Conservation (phyloP, 78 protist species). For the Dictyostelium capitatum region DNA sequence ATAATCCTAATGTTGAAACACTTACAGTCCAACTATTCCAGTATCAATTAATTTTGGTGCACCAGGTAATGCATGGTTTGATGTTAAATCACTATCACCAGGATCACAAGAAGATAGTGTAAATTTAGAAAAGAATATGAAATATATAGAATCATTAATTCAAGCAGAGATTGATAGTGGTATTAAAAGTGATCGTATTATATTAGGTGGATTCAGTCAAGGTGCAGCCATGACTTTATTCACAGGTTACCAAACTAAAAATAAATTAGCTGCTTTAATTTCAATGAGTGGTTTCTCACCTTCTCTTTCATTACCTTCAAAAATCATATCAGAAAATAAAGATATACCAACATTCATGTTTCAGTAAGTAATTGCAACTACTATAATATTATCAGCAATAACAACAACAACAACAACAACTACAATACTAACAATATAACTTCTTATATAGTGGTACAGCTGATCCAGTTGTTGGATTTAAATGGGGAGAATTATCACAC, state of each 20-base stretch:
- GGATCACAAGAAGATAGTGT: conserved; percentile 3
- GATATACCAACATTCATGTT: conserved; percentile 1
- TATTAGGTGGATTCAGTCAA: conserved; percentile 11
- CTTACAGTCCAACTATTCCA: conserved; percentile 26
- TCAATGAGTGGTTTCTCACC: conserved; percentile 27
- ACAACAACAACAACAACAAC: too few relatives aligned
- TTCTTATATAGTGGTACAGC: not conserved
- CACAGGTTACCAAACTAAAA: not conserved
- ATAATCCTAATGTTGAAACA: not conserved
- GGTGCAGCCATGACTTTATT: conserved; percentile 3
- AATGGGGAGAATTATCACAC: not conserved
- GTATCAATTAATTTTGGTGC: not conserved
- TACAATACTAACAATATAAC: too few relatives aligned
- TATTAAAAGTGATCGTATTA: not conserved
- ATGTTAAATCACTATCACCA: conserved; percentile 10
- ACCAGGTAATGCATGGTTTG: conserved; percentile 26
- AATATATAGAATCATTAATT: not conserved
- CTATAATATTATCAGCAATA: too few relatives aligned
- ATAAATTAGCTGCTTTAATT: not conserved
- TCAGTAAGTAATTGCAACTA: not conserved
- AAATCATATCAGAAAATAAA: not conserved
- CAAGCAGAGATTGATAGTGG: conserved; percentile 8
- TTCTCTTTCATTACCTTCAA: not conserved
- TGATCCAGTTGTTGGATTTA: not conserved
- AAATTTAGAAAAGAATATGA: not conserved